Conservation (phyloP, 2,329 filamentous ascomycete genomes). For the Fusarium pseudonygamai region DNA sequence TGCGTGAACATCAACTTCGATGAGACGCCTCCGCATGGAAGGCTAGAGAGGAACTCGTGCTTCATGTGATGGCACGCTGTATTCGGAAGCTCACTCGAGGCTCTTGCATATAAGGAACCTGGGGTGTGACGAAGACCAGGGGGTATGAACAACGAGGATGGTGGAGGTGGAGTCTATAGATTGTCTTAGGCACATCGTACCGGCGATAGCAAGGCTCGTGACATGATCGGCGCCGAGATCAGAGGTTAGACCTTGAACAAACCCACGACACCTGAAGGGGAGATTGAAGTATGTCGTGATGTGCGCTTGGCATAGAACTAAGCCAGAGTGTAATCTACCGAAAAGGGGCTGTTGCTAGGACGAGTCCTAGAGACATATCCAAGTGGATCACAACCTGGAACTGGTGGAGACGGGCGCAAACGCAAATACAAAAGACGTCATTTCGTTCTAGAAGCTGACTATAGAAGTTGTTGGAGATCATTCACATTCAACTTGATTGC, state of each 20-base stretch:
- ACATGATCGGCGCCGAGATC: constrained; percentile 37
- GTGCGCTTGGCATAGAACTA: constrained; percentile 36
- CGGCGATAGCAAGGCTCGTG: constrained; percentile 27
- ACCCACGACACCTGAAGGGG: constrained; percentile 13
- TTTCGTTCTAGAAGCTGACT: constrained; percentile 41
- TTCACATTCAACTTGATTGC: background rate
- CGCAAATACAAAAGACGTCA: constrained; percentile 25
- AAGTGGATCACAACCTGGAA: constrained; percentile 11
- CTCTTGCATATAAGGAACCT: constrained; percentile 20
- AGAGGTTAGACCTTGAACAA: constrained; percentile 21
- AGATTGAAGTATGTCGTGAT: constrained; percentile 35
- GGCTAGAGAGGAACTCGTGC: constrained; percentile 8
- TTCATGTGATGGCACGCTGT: constrained; percentile 12
- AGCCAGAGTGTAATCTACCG: constrained; percentile 35
- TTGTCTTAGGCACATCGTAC: constrained; percentile 24
- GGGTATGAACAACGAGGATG: constrained; percentile 3
- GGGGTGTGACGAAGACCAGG: constrained; percentile 29
- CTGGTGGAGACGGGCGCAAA: constrained; percentile 23
- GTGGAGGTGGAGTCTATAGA: constrained; percentile 28
- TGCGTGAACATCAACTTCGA: background rate
- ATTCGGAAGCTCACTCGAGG: constrained; percentile 31
- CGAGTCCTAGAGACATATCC: constrained; percentile 2
- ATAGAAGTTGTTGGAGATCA: constrained; percentile 5
- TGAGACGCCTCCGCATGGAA: constrained; percentile 5
- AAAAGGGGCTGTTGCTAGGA: constrained; percentile 36